Percentiles rank a stretch among this genome's conserved stretches.
Evolutionary conservation across 805 yeast species (phyloP).

Genomic region (Candida lessepsii): DNA sequence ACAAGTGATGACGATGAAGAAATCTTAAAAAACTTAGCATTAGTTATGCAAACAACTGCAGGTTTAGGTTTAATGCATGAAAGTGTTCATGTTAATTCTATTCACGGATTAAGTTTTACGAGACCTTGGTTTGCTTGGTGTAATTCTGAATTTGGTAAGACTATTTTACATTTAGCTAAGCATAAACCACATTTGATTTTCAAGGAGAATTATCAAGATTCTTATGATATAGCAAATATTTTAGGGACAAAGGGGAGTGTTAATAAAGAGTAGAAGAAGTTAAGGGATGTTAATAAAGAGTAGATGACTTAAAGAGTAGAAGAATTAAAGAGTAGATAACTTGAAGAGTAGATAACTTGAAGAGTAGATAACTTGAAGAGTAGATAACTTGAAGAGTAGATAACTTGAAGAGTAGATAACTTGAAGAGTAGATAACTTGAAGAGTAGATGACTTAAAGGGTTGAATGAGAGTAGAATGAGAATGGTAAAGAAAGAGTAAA

Average conservation of each 20-base stretch:
- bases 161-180: conserved; percentile 72
- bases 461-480: too few species aligned
- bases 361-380: too few species aligned
- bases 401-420: too few species aligned
- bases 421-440: too few species aligned
- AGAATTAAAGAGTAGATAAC: too few species aligned
- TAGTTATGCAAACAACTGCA: conserved; percentile 61
- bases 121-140: conserved; percentile 96
- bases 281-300: too few species aligned
- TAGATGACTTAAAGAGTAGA: too few species aligned
- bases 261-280: too few species aligned
- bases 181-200: conserved; percentile 74
- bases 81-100: conserved; percentile 62
- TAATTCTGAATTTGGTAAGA: conserved; percentile 85
- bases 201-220: conserved; percentile 35
- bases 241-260: neutral
- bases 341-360: too few species aligned
- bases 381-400: too few species aligned
- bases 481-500: too few species aligned
- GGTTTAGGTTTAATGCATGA: conserved; percentile 85
- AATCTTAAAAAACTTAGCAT: conserved; percentile 46
- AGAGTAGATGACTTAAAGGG: too few species aligned
- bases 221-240: conserved; percentile 21
- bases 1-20: conserved; percentile 73
- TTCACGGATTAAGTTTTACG: conserved; percentile 51